These are phyloP conservation scores for Alliaria petiolata DNA, from an alignment of 345 rosid species.

Conservation along the genomic window DNA sequence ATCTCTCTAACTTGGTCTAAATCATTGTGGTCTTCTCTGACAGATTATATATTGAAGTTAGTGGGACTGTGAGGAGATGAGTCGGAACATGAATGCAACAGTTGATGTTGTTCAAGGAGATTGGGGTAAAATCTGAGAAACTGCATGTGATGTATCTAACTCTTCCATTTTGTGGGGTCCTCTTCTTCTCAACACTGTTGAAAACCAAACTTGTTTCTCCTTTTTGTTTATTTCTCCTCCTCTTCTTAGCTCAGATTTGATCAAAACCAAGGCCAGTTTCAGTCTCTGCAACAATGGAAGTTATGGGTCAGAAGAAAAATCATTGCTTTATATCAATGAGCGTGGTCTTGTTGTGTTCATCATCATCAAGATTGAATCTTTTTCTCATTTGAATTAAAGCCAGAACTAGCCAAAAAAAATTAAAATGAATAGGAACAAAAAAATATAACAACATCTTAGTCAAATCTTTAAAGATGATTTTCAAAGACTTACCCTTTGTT, in stretches of 20 bases:
- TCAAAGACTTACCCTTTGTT: slow-evolving; percentile 31
- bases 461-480: slow-evolving; percentile 25
- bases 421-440: too few relatives aligned
- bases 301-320: slow-evolving; percentile 25
- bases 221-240: slow-evolving; percentile 5
- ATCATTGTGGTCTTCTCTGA: slow-evolving; percentile 35
- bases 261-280: slow-evolving; percentile 18
- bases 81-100: slow-evolving; percentile 73
- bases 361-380: slow-evolving; percentile 19
- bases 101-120: slow-evolving; percentile 34
- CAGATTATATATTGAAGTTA: slow-evolving; percentile 40
- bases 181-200: slow-evolving; percentile 36
- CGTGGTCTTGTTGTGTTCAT: slow-evolving; percentile 11
- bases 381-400: slow-evolving; percentile 1
- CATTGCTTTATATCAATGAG: slow-evolving; percentile 11
- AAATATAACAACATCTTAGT: slow-evolving; percentile 8
- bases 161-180: slow-evolving; percentile 56
- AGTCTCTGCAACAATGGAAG: slow-evolving; percentile 35
- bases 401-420: background rate
- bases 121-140: slow-evolving; percentile 35
- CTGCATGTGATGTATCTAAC: slow-evolving; percentile 71
- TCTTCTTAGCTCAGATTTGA: slow-evolving; percentile 37
- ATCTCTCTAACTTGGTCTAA: slow-evolving; percentile 28
- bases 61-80: slow-evolving; percentile 41
- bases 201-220: slow-evolving; percentile 24